phyloP scores from a whole-genome alignment of 257 asterid genomes.

The Scutellaria baicalensis region DNA sequence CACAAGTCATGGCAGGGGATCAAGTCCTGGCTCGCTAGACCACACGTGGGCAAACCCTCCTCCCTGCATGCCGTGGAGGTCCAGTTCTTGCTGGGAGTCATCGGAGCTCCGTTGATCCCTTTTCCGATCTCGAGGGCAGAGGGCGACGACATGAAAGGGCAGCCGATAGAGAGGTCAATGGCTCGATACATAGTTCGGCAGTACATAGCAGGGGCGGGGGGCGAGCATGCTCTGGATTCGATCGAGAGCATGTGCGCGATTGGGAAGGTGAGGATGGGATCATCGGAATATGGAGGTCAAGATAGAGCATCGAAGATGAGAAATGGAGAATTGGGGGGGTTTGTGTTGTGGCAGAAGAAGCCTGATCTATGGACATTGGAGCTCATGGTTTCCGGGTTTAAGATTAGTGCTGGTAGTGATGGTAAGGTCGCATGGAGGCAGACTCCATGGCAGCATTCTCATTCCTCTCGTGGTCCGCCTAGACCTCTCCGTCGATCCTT shows the following conservation, averaged over 20 bases:
- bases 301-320: slow-evolving; percentile 37
- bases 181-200: slow-evolving; percentile 62
- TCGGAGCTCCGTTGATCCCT: slow-evolving; percentile 64
- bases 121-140: slow-evolving; percentile 13
- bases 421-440: slow-evolving; percentile 88
- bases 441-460: slow-evolving; percentile 78
- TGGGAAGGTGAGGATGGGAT: slow-evolving; percentile 30
- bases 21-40: slow-evolving; percentile 39
- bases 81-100: slow-evolving; percentile 56
- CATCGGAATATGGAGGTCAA: slow-evolving; percentile 12
- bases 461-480: slow-evolving; percentile 79
- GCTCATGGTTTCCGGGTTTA: slow-evolving; percentile 67
- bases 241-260: slow-evolving; percentile 23
- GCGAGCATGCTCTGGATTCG: slow-evolving; percentile 22
- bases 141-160: slow-evolving; percentile 28
- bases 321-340: slow-evolving; percentile 70
- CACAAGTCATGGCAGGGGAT: slow-evolving; percentile 40
- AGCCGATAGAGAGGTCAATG: slow-evolving; percentile 56
- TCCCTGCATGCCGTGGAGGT: slow-evolving; percentile 29
- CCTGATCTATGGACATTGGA: slow-evolving; percentile 85
- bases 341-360: slow-evolving; percentile 76
- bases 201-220: slow-evolving; percentile 46
- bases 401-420: slow-evolving; percentile 78
- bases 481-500: slow-evolving; percentile 84
- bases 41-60: slow-evolving; percentile 18